These are phyloP conservation scores for Aureobasidium pullulans DNA, from an alignment of 2,329 filamentous ascomycete species.

Conservation along the genomic window DNA sequence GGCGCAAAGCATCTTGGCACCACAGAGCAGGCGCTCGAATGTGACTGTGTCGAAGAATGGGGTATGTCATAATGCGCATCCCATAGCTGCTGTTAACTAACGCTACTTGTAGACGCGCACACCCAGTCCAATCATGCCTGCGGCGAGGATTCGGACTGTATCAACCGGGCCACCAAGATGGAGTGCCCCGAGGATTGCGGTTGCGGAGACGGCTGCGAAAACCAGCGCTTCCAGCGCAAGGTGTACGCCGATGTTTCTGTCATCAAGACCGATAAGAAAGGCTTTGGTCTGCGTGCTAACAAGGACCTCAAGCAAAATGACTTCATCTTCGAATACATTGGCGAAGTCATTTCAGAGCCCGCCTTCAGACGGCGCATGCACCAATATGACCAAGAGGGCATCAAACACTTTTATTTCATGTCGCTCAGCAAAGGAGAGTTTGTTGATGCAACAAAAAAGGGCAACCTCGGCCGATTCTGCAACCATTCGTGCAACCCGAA, in stretches of 20 bases:
- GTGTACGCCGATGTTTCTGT: constrained; percentile 88
- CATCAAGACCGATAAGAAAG: constrained; percentile 97
- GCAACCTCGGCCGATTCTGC: constrained; percentile 93
- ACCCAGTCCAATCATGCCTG: constrained; percentile 68
- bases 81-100: constrained; percentile 24
- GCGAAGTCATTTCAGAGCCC: constrained; percentile 91
- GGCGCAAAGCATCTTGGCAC: constrained; percentile 84
- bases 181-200: constrained; percentile 85
- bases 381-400: constrained; percentile 90
- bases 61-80: constrained; percentile 52
- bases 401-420: constrained; percentile 99
- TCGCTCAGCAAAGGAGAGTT: constrained; percentile 94
- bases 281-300: constrained; percentile 83
- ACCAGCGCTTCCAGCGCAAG: constrained; percentile 87
- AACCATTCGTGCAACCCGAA: constrained; percentile 99
- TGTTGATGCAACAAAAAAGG: constrained; percentile 93
- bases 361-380: constrained; percentile 85
- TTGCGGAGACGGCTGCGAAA: constrained; percentile 82
- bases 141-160: constrained; percentile 94
- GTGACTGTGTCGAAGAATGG: constrained; percentile 92
- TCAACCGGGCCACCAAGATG: constrained; percentile 97
- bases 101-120: constrained; percentile 37
- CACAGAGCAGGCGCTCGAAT: constrained; percentile 89
- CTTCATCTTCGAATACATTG: constrained; percentile 97
- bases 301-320: constrained; percentile 69